Base-by-base conservation (phyloP, 2,329 filamentous ascomycete genomes). In the Drechslera avenae region DNA sequence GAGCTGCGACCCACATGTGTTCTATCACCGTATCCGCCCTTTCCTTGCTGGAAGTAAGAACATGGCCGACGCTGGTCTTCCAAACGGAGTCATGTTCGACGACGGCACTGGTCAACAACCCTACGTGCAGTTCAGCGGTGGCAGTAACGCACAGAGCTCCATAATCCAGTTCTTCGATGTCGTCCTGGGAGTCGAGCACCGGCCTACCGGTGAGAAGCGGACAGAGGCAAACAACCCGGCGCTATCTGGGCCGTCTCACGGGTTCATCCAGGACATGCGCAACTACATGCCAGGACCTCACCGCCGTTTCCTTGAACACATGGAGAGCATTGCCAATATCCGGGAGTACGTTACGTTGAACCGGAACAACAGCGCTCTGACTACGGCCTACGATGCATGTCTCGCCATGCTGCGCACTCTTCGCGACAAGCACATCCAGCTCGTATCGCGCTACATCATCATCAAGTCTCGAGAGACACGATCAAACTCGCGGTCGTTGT, bases 111-210 rank as follows among this genome's bases (percentile, higher is more conserved):
- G 86, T 19, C 79, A 85, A 26, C 76, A 78, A 54, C 78, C 81
- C 3, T 96, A 91, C 70, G 86, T 88, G 21, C 90, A 97, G 68
- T 96, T 91, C 72, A 89, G 89, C 55, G 94, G 94, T 33, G 94
- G 94, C 23, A 97, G 91, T 76, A 97, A 99, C 67, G 94, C 94
- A 0, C 94, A 99, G 75, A 96, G 91, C 79, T 97, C 92, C 50
- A 79, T 97, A 52, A 94, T 99, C 56, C 94, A 99, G 65, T 97
- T 97, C 78, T 97, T 97, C 68, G 94, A 99, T 72, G 86, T 97
- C 41, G 86, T 90, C 1, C 84, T 99, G 2, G 91, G 91, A 35
- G 84, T 99, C 44, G 87, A 94, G 69, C 94, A 99, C 73, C 86
- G 89, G 7, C 91, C 93, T 0, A 97, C 94, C 0, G 93, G 93